phyloP scores from a whole-genome alignment of 192 early-diverging fungal genomes.

The Chytriomyces hyalinus region DNA sequence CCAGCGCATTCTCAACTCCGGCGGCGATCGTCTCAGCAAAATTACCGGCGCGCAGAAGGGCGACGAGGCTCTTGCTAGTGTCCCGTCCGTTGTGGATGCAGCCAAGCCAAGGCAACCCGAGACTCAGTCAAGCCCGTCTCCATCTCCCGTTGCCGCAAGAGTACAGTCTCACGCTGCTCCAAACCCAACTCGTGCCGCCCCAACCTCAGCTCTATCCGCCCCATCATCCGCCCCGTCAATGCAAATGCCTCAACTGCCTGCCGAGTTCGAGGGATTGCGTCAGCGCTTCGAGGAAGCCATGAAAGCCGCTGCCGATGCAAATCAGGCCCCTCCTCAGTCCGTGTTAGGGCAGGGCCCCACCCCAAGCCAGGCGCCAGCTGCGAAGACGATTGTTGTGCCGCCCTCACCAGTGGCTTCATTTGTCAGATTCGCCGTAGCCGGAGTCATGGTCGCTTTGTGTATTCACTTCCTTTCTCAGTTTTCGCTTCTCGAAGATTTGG shows the following conservation, averaged over 20 bases:
- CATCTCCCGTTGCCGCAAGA: not conserved
- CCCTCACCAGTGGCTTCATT: not conserved
- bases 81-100: not conserved
- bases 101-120: not conserved
- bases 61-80: not conserved
- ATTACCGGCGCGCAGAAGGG: slow-evolving; percentile 11
- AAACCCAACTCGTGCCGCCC: not conserved
- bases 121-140: not conserved
- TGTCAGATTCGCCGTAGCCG: slow-evolving; percentile 3
- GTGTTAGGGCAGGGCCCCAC: too few relatives aligned
- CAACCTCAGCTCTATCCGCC: not conserved
- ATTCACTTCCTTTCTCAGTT: slow-evolving; percentile 18
- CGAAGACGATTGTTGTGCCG: not conserved
- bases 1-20: slow-evolving; percentile 20
- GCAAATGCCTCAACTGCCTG: not conserved
- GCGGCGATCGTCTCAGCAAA: slow-evolving; percentile 25
- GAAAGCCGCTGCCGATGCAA: not conserved
- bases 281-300: not conserved
- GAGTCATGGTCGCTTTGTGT: not conserved
- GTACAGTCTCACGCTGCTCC: not conserved
- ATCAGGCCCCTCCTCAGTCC: not conserved
- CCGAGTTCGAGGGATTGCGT: not conserved
- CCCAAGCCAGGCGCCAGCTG: not conserved
- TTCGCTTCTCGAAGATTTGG: not conserved
- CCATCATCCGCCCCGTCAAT: not conserved